These are phyloP conservation scores for Monosporozyma unispora DNA, from an alignment of 805 yeast genomes.

Conservation along the genomic window DNA sequence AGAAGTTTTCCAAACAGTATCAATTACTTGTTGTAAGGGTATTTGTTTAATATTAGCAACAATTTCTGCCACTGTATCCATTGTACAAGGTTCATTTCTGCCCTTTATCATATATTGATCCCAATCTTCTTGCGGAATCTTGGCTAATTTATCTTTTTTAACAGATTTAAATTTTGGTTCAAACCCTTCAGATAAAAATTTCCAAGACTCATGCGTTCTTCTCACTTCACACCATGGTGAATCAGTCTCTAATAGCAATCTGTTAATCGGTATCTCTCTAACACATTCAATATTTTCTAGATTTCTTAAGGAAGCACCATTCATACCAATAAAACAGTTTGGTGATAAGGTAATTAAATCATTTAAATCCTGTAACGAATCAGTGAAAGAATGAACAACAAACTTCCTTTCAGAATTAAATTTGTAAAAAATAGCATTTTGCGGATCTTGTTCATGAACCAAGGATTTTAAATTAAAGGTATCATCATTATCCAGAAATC, in stretches of 20 bases:
- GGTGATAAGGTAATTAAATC: constrained; percentile 39
- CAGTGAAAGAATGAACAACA: constrained; percentile 96
- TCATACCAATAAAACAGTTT: constrained; percentile 58
- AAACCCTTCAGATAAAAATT: constrained; percentile 37
- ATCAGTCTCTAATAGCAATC: constrained; percentile 81
- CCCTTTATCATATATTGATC: constrained; percentile 52
- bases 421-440: constrained; percentile 19
- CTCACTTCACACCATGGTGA: constrained; percentile 98
- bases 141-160: constrained; percentile 29
- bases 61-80: constrained; percentile 71
- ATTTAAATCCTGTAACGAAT: constrained; percentile 54
- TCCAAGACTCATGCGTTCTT: constrained; percentile 67
- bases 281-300: constrained; percentile 65
- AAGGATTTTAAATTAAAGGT: constrained; percentile 10
- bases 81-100: constrained; percentile 86
- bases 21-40: constrained; percentile 37
- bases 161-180: constrained; percentile 22
- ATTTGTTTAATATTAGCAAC: constrained; percentile 43
- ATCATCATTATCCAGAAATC: constrained; percentile 29
- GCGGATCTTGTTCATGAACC: constrained; percentile 6
- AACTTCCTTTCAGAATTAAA: constrained; percentile 41
- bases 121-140: constrained; percentile 17
- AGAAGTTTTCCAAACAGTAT: constrained; percentile 45
- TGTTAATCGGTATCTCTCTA: constrained; percentile 55
- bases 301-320: constrained; percentile 86